A percentile compares a stretch with the other conserved stretches of the same genome.
Evolutionary conservation across 2,329 filamentous ascomycete genomes (phyloP).

Genomic region (Pestalotiopsis sp.): DNA sequence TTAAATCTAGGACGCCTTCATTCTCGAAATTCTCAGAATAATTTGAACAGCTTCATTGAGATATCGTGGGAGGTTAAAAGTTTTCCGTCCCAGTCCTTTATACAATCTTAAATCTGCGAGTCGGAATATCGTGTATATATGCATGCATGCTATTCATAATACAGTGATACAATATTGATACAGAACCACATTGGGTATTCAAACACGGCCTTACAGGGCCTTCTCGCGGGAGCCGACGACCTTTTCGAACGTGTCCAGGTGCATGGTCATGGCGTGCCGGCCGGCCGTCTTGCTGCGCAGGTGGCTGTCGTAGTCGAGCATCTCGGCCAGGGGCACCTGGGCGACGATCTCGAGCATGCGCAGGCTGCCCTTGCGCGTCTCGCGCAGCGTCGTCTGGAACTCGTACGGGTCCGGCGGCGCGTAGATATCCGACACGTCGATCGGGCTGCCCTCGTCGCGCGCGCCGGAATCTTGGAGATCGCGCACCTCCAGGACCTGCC

Average conservation of each 20-base stretch:
- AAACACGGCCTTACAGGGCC: too few species aligned
- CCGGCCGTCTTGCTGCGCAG: conserved; percentile 87
- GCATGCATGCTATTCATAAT: too few species aligned
- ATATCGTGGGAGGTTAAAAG: too few species aligned
- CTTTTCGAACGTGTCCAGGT: conserved; percentile 58
- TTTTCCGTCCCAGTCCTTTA: too few species aligned
- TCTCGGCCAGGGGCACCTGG: conserved; percentile 90
- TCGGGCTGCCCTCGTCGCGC: conserved; percentile 46
- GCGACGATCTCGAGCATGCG: conserved; percentile 72
- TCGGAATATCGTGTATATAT: too few species aligned
- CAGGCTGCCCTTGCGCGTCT: conserved; percentile 47
- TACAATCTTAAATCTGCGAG: too few species aligned
- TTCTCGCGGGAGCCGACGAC: conserved; percentile 58
- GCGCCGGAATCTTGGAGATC: conserved; percentile 69
- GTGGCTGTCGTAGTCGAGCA: conserved; percentile 92
- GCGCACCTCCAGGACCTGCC: conserved; percentile 73
- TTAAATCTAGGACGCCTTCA: too few species aligned
- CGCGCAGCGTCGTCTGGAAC: conserved; percentile 56
- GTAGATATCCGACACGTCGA: conserved; percentile 79
- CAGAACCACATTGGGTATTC: too few species aligned
- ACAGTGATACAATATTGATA: too few species aligned
- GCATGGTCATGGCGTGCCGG: conserved; percentile 63
- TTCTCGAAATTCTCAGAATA: too few species aligned
- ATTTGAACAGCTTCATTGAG: too few species aligned
- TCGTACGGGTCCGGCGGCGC: conserved; percentile 83